phyloP scores from a whole-genome alignment of 2,329 filamentous ascomycete species.

The Leptodontidium sp. region DNA sequence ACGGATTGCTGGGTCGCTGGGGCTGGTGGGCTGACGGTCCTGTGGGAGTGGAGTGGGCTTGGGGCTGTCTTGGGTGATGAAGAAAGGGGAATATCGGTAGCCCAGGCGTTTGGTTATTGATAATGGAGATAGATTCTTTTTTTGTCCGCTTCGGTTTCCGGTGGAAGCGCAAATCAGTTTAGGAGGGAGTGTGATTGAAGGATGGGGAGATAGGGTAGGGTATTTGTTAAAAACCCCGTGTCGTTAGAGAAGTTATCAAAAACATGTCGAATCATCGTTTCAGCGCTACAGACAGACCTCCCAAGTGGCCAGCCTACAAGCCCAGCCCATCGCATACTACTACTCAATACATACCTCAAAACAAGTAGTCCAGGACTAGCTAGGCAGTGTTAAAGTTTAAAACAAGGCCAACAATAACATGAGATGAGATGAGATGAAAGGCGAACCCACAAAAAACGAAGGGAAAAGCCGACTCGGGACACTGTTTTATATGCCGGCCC shows the following conservation, averaged over 20 bases:
- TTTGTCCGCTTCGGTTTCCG: too few relatives aligned
- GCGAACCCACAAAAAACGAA: neutral
- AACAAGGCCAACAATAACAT: neutral
- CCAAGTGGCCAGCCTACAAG: neutral
- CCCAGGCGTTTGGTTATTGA: too few relatives aligned
- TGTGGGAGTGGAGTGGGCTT: too few relatives aligned
- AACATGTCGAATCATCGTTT: neutral
- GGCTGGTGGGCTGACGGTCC: neutral
- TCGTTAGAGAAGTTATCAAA: neutral
- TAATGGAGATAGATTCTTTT: too few relatives aligned
- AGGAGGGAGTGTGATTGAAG: neutral
- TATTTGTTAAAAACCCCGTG: neutral
- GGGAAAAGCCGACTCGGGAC: neutral
- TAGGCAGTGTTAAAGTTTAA: neutral
- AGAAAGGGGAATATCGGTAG: too few relatives aligned
- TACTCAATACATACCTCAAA: neutral
- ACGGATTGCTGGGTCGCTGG: conserved; percentile 32
- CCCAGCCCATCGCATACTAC: neutral
- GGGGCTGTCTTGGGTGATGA: too few relatives aligned
- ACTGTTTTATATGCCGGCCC: conserved; percentile 10
- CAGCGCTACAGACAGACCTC: neutral
- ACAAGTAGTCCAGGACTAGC: neutral
- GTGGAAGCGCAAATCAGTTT: too few relatives aligned
- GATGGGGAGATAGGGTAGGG: neutral
- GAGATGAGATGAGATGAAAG: conserved; percentile 1